Percentiles rank a stretch among this genome's conserved stretches.
Conservation (phyloP, 148 eudicot genomes). For the Rhododendron simsii region DNA sequence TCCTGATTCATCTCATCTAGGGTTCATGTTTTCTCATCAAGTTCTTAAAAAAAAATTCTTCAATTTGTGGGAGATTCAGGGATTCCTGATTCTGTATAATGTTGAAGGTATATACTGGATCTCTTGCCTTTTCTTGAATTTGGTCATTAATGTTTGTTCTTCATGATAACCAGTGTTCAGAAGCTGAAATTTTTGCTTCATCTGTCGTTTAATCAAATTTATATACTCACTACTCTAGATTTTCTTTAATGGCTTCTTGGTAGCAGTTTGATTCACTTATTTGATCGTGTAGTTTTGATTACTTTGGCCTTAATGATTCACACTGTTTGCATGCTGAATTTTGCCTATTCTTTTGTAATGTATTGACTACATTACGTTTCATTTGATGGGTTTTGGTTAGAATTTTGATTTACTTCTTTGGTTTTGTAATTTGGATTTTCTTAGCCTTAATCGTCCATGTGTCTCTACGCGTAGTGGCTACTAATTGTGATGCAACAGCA, state of each 20-base stretch:
- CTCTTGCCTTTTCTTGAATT: neutral
- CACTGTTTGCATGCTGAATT: neutral
- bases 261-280: neutral
- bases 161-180: neutral
- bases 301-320: neutral
- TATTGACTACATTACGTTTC: neutral
- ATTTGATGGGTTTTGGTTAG: neutral
- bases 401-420: neutral
- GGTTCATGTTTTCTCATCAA: neutral
- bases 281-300: neutral
- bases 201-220: neutral
- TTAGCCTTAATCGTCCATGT: neutral
- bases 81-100: neutral
- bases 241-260: neutral
- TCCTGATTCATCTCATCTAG: slow-evolving; percentile 3
- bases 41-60: neutral
- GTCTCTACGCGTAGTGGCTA: neutral
- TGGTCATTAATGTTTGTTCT: neutral
- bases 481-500: neutral
- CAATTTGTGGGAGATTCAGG: neutral
- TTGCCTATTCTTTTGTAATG: neutral
- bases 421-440: neutral
- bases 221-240: neutral
- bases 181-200: neutral
- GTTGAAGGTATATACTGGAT: neutral